Evolutionary conservation across 2,329 filamentous ascomycete genomes (phyloP).

Genomic region (Alternaria postmessia): DNA sequence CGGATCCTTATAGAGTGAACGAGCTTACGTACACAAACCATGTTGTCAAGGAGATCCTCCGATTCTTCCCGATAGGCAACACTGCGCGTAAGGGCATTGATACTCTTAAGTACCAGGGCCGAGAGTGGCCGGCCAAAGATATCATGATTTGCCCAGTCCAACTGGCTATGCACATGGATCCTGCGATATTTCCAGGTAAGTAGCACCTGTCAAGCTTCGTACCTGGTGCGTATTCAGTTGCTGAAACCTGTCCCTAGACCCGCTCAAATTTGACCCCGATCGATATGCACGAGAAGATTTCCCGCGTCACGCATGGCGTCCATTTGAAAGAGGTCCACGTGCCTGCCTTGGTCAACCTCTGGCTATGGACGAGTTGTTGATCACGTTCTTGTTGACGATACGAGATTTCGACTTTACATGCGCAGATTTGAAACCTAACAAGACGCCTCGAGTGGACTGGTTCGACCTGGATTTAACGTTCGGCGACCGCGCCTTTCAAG

Average conservation of each 20-base stretch:
- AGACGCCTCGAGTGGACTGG: conserved; percentile 35
- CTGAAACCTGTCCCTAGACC: conserved; percentile 12
- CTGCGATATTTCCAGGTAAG: conserved; percentile 34
- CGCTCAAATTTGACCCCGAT: conserved; percentile 42
- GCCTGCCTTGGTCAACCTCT: conserved; percentile 67
- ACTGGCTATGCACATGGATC: conserved; percentile 47
- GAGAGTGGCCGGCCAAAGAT: conserved; percentile 55
- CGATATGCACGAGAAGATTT: conserved; percentile 51
- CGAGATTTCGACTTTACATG: conserved; percentile 60
- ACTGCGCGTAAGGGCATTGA: conserved; percentile 53
- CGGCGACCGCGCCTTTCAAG: conserved; percentile 44
- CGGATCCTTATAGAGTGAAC: conserved; percentile 59
- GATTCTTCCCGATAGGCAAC: conserved; percentile 61
- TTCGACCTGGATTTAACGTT: conserved; percentile 38
- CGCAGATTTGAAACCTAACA: conserved; percentile 36
- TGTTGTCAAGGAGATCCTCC: conserved; percentile 62
- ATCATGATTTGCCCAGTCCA: conserved; percentile 55
- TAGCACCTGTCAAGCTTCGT: neutral
- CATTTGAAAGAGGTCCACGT: conserved; percentile 64
- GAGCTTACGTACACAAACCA: conserved; percentile 61
- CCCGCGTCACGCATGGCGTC: conserved; percentile 60
- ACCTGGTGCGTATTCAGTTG: neutral
- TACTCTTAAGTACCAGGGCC: conserved; percentile 52
- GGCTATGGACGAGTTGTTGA: conserved; percentile 61
- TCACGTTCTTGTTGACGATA: conserved; percentile 60